Base-by-base conservation (phyloP, 106 monocot species). In the Ottelia alismoides region DNA sequence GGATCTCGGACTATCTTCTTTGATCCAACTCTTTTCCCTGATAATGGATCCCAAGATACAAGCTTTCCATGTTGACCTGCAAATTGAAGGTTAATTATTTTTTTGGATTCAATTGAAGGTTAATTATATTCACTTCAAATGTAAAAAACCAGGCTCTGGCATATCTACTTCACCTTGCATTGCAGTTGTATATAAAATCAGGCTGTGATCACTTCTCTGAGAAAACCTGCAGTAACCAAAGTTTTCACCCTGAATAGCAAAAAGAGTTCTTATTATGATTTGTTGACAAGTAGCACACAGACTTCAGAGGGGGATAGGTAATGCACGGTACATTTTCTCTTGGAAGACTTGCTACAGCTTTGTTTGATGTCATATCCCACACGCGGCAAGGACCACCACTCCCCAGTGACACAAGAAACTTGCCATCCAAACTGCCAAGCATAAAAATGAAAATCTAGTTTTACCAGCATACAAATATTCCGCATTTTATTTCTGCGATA, bases 151-250 rank as follows among this genome's bases (percentile, higher is more conserved):
- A 16, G 25, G 16, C 22, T 2, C n/a, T 31, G 12, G 20, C 21
- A 11, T 18, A 30, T 28, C 22, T 20, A 51, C 28, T 30, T 73
- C 35, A 94, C 94, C 88, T 66, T 81, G 77, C 67, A 75, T 71
- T 55, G 84, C 70, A 30, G 71, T 68, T 47, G 81, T 29, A 52
- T 76, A 84, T 7, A 94, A 56, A 20, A 73, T 35, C 22, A 65
- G 63, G 35, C 53, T 75, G 57, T 49, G 57, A 52, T 67, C 74
- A 25, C 26, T 31, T 23, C 56, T 54, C 19, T 45, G 73, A 67
- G 67, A 84, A 55, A 88, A 94, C 27, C 78, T 88, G 66, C 94
- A 94, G 60, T 75, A 81, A 12, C 78, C 56, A 67, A 88, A 88
- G 30, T 60, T 69, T 72, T 92, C 92, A 48, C 88, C 83, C 94